phyloP scores from a whole-genome alignment of 2,329 filamentous ascomycete genomes.

The Lizonia empirigonia region DNA sequence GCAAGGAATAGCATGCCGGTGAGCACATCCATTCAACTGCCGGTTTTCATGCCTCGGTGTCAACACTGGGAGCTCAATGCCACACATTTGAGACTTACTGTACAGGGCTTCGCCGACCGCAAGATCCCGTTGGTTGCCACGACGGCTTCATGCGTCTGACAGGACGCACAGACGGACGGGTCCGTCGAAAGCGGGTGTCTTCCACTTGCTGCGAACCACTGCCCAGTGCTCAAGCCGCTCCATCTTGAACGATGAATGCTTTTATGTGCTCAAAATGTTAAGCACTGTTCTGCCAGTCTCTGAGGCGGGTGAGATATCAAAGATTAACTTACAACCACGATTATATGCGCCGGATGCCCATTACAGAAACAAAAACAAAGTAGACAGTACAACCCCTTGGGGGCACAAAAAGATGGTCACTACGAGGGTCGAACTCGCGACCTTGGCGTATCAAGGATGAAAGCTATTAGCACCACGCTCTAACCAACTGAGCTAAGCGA shows the following conservation, averaged over 20 bases:
- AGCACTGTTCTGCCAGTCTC: neutral
- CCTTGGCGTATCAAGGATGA: conserved; percentile 21
- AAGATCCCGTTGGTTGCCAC: conserved; percentile 12
- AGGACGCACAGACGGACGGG: conserved; percentile 23
- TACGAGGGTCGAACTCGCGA: conserved; percentile 25
- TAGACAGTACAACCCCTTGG: no score
- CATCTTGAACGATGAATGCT: no score
- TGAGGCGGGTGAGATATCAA: neutral
- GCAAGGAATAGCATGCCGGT: conserved; percentile 3
- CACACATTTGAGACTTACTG: conserved; percentile 17
- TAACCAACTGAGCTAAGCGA: conserved; percentile 26
- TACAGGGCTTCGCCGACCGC: conserved; percentile 11
- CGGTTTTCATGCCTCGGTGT: conserved; percentile 2
- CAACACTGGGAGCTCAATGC: neutral
- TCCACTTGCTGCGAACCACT: conserved; percentile 18
- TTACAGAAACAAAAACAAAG: neutral
- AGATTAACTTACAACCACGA: no score
- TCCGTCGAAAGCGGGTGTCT: conserved; percentile 15
- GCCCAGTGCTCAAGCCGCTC: conserved; percentile 8
- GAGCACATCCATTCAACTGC: conserved; percentile 4
- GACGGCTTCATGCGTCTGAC: conserved; percentile 25
- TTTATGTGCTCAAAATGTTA: no score
- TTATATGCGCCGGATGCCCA: no score
- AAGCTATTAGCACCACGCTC: conserved; percentile 25
- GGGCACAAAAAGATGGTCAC: conserved; percentile 14